phyloP scores from a whole-genome alignment of 78 protist genomes.

The Planoprotostelium fungivorum region DNA sequence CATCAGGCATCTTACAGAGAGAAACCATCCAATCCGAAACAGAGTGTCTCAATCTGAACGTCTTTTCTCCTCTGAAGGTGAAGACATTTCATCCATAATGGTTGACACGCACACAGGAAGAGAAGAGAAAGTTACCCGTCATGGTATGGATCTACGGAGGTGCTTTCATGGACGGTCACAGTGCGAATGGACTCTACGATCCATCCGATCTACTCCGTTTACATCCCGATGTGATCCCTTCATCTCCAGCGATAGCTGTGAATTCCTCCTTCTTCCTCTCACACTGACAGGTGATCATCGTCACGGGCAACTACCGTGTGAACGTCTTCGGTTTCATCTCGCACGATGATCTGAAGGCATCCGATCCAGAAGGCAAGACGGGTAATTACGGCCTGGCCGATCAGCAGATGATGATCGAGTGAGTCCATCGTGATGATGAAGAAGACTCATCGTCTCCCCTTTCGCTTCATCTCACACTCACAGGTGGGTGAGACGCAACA shows the following conservation, averaged over 20 bases:
- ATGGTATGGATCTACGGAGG: neutral
- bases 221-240: neutral
- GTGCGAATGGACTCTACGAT: neutral
- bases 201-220: neutral
- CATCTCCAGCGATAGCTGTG: neutral
- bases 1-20: neutral
- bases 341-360: neutral
- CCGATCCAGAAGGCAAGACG: neutral
- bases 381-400: neutral
- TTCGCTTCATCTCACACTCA: too few species aligned
- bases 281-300: slow-evolving; percentile 29
- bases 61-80: neutral
- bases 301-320: slow-evolving; percentile 29
- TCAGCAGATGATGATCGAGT: neutral
- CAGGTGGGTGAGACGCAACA: slow-evolving; percentile 77
- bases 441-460: neutral
- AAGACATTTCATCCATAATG: too few species aligned
- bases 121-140: neutral
- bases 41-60: neutral
- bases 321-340: slow-evolving; percentile 35
- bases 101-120: too few species aligned
- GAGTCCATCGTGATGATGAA: neutral
- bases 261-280: too few species aligned
- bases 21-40: neutral
- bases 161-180: neutral